Base-by-base conservation (phyloP, 805 yeast genomes). In the Barnettozyma populi region DNA sequence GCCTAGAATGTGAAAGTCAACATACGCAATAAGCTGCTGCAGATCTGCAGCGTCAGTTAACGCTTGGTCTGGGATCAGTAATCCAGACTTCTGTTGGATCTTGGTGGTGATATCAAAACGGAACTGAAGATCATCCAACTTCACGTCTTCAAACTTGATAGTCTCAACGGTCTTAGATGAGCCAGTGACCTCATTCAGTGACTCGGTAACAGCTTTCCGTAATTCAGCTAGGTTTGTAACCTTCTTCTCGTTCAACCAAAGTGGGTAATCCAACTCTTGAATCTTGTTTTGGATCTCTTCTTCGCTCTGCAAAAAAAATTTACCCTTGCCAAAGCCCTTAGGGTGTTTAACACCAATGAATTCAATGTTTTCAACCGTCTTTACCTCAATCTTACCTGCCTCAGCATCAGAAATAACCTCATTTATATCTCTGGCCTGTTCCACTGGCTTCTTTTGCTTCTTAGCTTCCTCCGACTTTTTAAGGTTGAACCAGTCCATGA, bases 401-500 rank as follows among this genome's bases (percentile, higher is more conserved):
- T 70, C 74, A 38, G 69, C 69, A 38, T 67, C 65, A 16, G 57
- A 53, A 11, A 70, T 69, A 18, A 69, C 59, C 25, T 66, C 63
- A 44, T 62, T 53, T 16, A 60, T 51, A 46, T 57, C 55, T 43
- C 51, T 54, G 14, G 59, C 54, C 41, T 49, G 47, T 14, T 47
- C 50, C 10, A 43, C 40, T 6, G 36, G 31, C 35, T 55, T 57
- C 53, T 57, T 55, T 39, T 53, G 44, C 27, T 40, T 48, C 39
- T 53, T 50, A 31, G 53, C 51, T 27, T 62, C 58, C 45, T 59
- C 62, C 10, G 43, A 27, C 47, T 63, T 60, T 55, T 64, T 67
- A 41, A 57, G 54, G 43, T 60, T 65, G 49, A 70, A 67, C 75
- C 75, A 70, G 36, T 69, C 68, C 63, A 70, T 57, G 53, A 70